A percentile compares a stretch with the other conserved stretches of the same genome.
These are phyloP conservation scores for Solanum tarapatanum DNA, from an alignment of 257 asterid genomes.

Conservation along the genomic window DNA sequence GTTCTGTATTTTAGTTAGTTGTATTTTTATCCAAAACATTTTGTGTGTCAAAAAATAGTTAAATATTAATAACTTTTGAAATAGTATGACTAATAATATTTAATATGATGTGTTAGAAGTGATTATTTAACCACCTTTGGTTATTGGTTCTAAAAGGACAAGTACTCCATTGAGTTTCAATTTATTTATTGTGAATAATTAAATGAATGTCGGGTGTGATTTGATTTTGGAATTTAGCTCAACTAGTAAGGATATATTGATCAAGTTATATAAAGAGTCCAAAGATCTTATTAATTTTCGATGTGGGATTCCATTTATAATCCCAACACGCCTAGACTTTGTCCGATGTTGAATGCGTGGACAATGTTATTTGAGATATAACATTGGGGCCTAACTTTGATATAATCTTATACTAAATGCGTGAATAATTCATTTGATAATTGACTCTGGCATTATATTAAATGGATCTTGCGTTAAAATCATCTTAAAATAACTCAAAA, in stretches of 20 bases:
- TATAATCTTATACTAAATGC: neutral
- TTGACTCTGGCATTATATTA: neutral
- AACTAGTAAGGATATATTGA: neutral
- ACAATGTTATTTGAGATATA: neutral
- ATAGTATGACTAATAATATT: neutral
- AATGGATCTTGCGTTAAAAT: neutral
- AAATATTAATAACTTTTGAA: neutral
- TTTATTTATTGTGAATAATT: neutral
- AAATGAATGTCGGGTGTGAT: neutral
- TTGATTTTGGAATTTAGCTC: neutral
- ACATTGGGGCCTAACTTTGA: neutral
- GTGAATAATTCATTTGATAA: neutral
- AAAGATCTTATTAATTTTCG: neutral
- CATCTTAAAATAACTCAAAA: neutral
- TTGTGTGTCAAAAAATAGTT: neutral
- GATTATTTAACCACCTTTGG: neutral
- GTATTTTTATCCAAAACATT: neutral
- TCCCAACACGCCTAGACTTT: neutral
- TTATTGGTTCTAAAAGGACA: neutral
- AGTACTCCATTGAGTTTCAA: neutral
- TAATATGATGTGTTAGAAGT: neutral
- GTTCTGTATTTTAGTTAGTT: neutral
- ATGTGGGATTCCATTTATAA: neutral
- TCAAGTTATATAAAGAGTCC: neutral
- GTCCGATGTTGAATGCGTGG: neutral